These are phyloP conservation scores for Penicillium flavigenum DNA, from an alignment of 495 filamentous ascomycete species.

Conservation along the genomic window DNA sequence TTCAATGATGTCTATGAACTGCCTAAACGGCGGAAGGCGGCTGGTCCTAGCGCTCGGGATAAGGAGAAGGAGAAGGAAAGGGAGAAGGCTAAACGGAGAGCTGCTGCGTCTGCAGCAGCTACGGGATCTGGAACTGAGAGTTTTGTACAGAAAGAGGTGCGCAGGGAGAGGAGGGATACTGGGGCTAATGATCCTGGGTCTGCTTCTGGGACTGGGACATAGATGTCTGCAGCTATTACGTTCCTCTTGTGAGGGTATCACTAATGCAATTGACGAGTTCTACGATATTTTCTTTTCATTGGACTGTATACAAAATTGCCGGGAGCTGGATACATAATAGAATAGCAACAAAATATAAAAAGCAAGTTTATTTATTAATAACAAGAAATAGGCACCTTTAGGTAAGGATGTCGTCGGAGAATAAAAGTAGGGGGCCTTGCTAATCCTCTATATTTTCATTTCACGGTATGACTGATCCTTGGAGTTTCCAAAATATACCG, in stretches of 20 bases:
- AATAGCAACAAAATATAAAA: not conserved
- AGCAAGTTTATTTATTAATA: too few species aligned
- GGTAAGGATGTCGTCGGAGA: too few species aligned
- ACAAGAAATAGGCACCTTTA: too few species aligned
- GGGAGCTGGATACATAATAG: not conserved
- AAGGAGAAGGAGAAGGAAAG: conserved; percentile 35
- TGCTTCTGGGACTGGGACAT: conserved; percentile 11
- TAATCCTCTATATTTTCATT: too few species aligned
- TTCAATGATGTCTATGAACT: conserved; percentile 96
- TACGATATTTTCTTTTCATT: conserved; percentile 3
- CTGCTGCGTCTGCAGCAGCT: conserved; percentile 24
- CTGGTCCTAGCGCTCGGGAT: conserved; percentile 32
- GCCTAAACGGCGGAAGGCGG: conserved; percentile 54
- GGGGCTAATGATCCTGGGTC: conserved; percentile 4
- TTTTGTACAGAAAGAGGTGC: conserved; percentile 21
- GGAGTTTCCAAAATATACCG: too few species aligned
- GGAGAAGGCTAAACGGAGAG: conserved; percentile 32
- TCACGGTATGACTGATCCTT: too few species aligned
- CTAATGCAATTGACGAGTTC: conserved; percentile 16
- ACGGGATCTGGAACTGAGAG: conserved; percentile 13
- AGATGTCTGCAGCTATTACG: not conserved
- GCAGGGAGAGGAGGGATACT: conserved; percentile 26
- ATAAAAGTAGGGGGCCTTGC: too few species aligned
- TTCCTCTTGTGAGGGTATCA: not conserved
- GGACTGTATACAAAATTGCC: not conserved